A percentile compares a stretch with the other conserved stretches of the same genome.
Conservation (phyloP, 805 yeast species). For the Candida cerambycidarum region DNA sequence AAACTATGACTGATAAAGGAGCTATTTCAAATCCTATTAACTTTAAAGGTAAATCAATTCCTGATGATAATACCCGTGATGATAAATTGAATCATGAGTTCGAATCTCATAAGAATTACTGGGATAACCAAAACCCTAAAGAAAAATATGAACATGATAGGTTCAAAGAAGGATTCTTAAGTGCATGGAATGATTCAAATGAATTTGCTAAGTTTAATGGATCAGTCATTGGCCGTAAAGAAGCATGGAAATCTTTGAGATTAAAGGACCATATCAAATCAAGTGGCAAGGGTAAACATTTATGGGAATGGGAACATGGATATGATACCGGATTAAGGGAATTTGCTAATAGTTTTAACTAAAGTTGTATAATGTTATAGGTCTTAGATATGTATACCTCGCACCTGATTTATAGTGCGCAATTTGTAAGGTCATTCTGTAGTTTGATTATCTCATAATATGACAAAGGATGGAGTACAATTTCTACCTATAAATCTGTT, state of each 20-base stretch:
- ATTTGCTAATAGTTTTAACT: constrained; percentile 23
- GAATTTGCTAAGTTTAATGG: constrained; percentile 68
- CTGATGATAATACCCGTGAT: constrained; percentile 44
- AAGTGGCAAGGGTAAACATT: constrained; percentile 54
- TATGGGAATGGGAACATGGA: constrained; percentile 94
- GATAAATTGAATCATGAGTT: constrained; percentile 36
- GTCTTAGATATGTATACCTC: no score
- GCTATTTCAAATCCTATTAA: constrained; percentile 31
- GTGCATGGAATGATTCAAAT: constrained; percentile 73
- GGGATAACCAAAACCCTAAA: constrained; percentile 59
- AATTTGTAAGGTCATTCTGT: neutral
- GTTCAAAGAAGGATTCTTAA: constrained; percentile 71
- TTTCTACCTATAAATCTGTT: constrained; percentile 5
- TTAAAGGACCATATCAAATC: constrained; percentile 55
- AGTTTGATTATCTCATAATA: constrained; percentile 8
- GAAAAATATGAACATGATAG: constrained; percentile 79
- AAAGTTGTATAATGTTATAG: no score
- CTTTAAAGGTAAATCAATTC: constrained; percentile 28
- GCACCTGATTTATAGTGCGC: no score
- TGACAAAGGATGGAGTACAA: constrained; percentile 7
- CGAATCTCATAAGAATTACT: constrained; percentile 58
- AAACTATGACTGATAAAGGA: constrained; percentile 68
- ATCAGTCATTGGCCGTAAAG: constrained; percentile 70
- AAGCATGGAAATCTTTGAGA: constrained; percentile 68
- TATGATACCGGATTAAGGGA: constrained; percentile 60